Evolutionary conservation across 306 rosid genomes (phyloP).

Genomic region (Psophocarpus tetragonolobus): DNA sequence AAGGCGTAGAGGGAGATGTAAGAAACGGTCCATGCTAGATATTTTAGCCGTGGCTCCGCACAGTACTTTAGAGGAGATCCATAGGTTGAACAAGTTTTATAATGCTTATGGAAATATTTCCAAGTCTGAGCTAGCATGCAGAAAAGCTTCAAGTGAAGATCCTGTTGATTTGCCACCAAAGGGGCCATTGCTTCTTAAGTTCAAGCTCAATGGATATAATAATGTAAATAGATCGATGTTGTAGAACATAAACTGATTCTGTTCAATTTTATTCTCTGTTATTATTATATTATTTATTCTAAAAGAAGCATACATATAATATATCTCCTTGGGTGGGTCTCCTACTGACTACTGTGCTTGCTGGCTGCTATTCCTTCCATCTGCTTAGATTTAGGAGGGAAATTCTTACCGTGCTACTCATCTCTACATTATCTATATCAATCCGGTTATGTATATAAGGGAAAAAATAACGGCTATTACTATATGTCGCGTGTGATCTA

Average conservation of each 20-base stretch:
- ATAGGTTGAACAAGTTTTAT: slow-evolving; percentile 41
- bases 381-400: neutral
- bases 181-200: slow-evolving; percentile 34
- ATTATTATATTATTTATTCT: neutral
- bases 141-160: slow-evolving; percentile 31
- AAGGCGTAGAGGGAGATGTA: slow-evolving; percentile 42
- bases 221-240: slow-evolving; percentile 26
- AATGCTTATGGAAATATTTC: slow-evolving; percentile 36
- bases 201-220: slow-evolving; percentile 34
- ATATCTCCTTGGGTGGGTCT: neutral
- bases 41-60: slow-evolving; percentile 51
- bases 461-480: neutral
- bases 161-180: slow-evolving; percentile 17
- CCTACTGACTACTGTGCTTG: no score
- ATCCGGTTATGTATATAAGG: neutral
- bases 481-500: neutral
- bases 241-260: neutral
- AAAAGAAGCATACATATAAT: neutral
- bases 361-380: neutral
- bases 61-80: slow-evolving; percentile 47
- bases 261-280: neutral
- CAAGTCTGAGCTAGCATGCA: slow-evolving; percentile 34
- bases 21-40: slow-evolving; percentile 55
- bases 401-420: neutral
- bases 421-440: neutral